These are phyloP conservation scores for Cerioporus squamosus DNA, from an alignment of 1,284 basidiomycete species.

Conservation along the genomic window DNA sequence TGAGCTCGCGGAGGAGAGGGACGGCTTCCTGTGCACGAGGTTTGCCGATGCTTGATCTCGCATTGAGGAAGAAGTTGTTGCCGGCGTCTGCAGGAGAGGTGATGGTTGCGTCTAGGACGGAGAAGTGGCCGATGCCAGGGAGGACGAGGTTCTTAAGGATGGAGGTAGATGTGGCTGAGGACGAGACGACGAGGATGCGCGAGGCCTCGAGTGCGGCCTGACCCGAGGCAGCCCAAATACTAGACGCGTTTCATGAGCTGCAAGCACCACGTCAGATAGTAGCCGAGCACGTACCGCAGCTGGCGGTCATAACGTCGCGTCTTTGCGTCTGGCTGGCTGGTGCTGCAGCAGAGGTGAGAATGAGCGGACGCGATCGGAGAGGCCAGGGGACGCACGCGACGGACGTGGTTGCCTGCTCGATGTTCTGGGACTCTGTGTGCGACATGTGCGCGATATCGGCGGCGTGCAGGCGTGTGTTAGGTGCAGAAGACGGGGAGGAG, in stretches of 20 bases:
- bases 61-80: conserved; percentile 95
- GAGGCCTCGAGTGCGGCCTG: conserved; percentile 91
- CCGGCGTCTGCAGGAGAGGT: conserved; percentile 83
- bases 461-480: background rate
- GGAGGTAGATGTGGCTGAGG: conserved; percentile 81
- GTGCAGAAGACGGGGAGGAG: background rate
- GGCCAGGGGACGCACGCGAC: conserved; percentile 43
- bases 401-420: conserved; percentile 54
- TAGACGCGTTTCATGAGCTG: conserved; percentile 33
- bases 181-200: conserved; percentile 82
- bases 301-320: conserved; percentile 92
- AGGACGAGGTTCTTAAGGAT: conserved; percentile 95
- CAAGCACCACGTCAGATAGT: background rate
- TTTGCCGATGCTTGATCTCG: conserved; percentile 76
- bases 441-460: conserved; percentile 17
- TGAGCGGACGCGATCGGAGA: background rate
- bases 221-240: conserved; percentile 94
- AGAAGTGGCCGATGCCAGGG: conserved; percentile 92
- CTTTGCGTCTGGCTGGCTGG: conserved; percentile 76
- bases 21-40: conserved; percentile 83
- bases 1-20: conserved; percentile 82
- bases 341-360: conserved; percentile 27
- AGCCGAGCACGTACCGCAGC: conserved; percentile 62
- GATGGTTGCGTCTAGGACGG: conserved; percentile 73
- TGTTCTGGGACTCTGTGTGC: conserved; percentile 47